A percentile compares a stretch with the other conserved stretches of the same genome.
phyloP scores from a whole-genome alignment of 805 yeast species.

The Saccharomyces cerevisiae region DNA sequence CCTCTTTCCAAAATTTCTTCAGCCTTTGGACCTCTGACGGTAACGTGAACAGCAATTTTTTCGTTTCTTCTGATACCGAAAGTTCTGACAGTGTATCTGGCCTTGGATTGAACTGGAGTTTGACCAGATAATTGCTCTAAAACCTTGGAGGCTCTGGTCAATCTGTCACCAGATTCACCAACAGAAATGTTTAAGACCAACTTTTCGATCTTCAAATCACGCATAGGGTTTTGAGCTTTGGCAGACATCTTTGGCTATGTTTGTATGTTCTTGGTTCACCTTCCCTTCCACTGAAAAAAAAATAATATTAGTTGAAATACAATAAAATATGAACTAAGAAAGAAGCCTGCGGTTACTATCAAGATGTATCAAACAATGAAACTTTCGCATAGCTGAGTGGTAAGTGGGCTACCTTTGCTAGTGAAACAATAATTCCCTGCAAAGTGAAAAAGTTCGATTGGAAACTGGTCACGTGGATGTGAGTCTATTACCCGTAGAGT shows the following conservation, averaged over 20 bases:
- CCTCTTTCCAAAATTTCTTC: constrained; percentile 99
- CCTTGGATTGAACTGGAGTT: constrained; percentile 99
- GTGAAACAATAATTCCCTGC: background rate
- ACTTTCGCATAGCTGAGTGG: background rate
- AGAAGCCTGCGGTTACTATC: background rate
- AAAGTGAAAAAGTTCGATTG: background rate
- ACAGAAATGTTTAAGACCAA: constrained; percentile 99
- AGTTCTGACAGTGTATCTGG: constrained; percentile 99
- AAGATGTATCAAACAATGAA: background rate
- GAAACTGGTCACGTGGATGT: background rate
- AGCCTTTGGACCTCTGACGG: constrained; percentile 99
- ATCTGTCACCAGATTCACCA: constrained; percentile 99
- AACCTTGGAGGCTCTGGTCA: constrained; percentile 99
- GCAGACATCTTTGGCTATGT: constrained; percentile 37
- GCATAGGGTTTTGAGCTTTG: constrained; percentile 86
- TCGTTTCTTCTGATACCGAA: constrained; percentile 99
- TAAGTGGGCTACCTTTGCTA: background rate
- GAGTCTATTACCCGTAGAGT: background rate
- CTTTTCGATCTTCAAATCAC: constrained; percentile 98
- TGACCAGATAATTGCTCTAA: constrained; percentile 99
- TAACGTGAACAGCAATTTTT: constrained; percentile 98
- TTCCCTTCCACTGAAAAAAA: background rate
- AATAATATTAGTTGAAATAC: background rate
- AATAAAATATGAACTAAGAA: background rate
- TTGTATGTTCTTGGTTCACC: constrained; percentile 1